Conservation (phyloP, 768 basidiomycete genomes). For the Termitomyces sp. region DNA sequence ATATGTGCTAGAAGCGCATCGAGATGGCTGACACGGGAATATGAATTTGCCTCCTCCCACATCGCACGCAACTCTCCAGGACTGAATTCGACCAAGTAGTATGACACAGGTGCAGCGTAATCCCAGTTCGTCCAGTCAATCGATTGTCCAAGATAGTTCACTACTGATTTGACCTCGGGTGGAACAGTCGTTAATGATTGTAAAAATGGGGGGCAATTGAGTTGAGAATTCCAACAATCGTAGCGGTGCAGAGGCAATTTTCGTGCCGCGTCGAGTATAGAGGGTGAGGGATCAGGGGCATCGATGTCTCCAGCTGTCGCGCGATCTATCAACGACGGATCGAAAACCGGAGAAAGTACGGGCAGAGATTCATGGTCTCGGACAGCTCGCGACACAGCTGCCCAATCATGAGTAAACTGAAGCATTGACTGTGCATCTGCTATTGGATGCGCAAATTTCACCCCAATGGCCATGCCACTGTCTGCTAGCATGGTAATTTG, state of each 20-base stretch:
- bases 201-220: conserved; percentile 17
- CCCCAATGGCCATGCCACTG: conserved; percentile 23
- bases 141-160: conserved; percentile 16
- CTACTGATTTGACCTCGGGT: conserved; percentile 2
- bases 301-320: conserved; percentile 29
- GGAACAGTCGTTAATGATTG: conserved; percentile 16
- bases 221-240: conserved; percentile 27
- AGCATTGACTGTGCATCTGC: conserved; percentile 33
- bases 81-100: conserved; percentile 23
- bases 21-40: conserved; percentile 25
- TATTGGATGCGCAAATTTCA: conserved; percentile 30
- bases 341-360: conserved; percentile 22
- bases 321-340: conserved; percentile 25
- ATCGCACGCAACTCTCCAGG: conserved; percentile 25
- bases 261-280: conserved; percentile 18
- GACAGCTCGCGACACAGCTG: conserved; percentile 21
- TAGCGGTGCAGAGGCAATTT: conserved; percentile 24
- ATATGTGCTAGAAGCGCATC: conserved; percentile 34
- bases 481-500: conserved; percentile 30
- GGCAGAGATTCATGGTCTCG: conserved; percentile 6
- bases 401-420: conserved; percentile 33
- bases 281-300: conserved; percentile 15
- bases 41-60: conserved; percentile 23
- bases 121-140: conserved; percentile 29
- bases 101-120: conserved; percentile 18